Percentiles rank a stretch among this genome's conserved stretches.
These are phyloP conservation scores for Geoglossum cookeanum DNA, from an alignment of 2,329 filamentous ascomycete genomes.

Conservation along the genomic window DNA sequence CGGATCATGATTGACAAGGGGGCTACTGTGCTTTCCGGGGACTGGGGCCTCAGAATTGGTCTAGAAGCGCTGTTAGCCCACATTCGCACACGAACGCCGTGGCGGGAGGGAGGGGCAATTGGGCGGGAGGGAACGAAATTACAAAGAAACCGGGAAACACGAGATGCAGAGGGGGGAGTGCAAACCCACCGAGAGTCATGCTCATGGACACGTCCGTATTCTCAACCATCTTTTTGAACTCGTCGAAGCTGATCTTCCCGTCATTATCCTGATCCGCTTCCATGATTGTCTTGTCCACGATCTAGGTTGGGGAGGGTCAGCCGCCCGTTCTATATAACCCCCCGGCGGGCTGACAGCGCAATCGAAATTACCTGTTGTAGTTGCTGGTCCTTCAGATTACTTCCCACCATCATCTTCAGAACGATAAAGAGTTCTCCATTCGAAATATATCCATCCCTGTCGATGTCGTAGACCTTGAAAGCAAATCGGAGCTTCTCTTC, in stretches of 20 bases:
- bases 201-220: conserved; percentile 59
- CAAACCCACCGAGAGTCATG: conserved; percentile 41
- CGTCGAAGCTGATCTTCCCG: conserved; percentile 97
- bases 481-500: conserved; percentile 95
- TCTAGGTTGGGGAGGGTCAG: conserved; percentile 26
- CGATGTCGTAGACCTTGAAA: conserved; percentile 99
- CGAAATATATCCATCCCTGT: conserved; percentile 94
- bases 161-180: conserved; percentile 8
- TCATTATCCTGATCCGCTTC: conserved; percentile 91
- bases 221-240: conserved; percentile 98
- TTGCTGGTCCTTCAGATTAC: conserved; percentile 97
- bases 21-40: not conserved
- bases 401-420: conserved; percentile 99
- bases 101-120: not conserved
- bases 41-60: not conserved
- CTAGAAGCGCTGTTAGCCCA: not conserved
- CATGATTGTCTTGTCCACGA: conserved; percentile 99
- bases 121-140: not conserved
- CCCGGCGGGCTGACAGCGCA: not conserved
- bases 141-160: too few relatives aligned
- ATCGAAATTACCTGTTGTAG: conserved; percentile 48
- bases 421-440: conserved; percentile 99
- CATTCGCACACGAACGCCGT: not conserved
- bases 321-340: not conserved
- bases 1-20: not conserved